Percentiles rank a stretch among this genome's conserved stretches.
Conservation (phyloP, 106 monocot species). For the Allium fistulosum region DNA sequence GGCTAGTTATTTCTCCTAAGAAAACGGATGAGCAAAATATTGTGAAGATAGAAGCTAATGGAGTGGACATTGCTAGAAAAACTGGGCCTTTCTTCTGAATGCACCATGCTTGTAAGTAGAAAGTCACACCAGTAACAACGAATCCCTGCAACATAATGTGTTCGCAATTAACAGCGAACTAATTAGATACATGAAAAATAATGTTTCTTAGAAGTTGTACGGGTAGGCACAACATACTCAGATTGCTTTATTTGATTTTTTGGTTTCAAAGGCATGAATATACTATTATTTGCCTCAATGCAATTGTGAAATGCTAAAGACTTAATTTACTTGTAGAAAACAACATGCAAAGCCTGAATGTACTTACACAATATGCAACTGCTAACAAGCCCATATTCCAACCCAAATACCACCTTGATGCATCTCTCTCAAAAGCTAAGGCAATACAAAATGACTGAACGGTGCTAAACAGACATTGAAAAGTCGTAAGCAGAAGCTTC, state of each 20-base stretch:
- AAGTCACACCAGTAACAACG: slow-evolving; percentile 27
- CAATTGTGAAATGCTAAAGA: not conserved
- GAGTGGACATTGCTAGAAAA: slow-evolving; percentile 41
- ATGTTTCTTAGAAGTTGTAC: too few relatives aligned
- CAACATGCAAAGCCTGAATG: not conserved
- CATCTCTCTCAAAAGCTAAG: slow-evolving; percentile 29
- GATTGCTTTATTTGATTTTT: not conserved
- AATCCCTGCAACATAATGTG: slow-evolving; percentile 35
- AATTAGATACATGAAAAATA: too few relatives aligned
- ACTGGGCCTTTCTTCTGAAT: slow-evolving; percentile 58
- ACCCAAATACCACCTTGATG: slow-evolving; percentile 31
- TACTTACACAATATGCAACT: slow-evolving; percentile 36
- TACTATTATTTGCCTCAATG: too few relatives aligned
- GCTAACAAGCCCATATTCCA: slow-evolving; percentile 30
- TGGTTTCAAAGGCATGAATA: too few relatives aligned
- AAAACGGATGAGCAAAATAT: slow-evolving; percentile 30
- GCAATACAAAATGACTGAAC: slow-evolving; percentile 34
- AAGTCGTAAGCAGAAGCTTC: slow-evolving; percentile 38
- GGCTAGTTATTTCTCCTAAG: slow-evolving; percentile 7
- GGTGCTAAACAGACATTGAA: slow-evolving; percentile 34
- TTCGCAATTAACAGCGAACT: not conserved
- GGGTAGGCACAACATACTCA: not conserved
- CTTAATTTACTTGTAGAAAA: not conserved
- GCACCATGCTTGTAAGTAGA: slow-evolving; percentile 60
- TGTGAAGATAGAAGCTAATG: slow-evolving; percentile 39